Evolutionary conservation across 2,329 filamentous ascomycete species (phyloP), one percentile per base, ranked within the genome.

Genomic region (Daldinia sp.): DNA sequence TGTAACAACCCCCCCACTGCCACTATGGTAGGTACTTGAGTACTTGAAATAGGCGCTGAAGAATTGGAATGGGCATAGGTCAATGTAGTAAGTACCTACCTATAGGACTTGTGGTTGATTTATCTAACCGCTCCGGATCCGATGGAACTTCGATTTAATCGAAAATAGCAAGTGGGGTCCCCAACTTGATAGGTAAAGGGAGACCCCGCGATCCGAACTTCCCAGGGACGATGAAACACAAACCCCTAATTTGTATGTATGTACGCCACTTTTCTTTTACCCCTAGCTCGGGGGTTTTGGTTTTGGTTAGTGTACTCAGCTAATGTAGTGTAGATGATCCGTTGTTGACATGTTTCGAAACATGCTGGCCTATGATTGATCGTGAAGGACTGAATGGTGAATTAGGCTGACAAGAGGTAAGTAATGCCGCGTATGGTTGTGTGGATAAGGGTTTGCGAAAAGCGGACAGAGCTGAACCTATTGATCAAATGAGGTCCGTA

Each of bases 201-300:
- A 25, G 25, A 50, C 50, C 64, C 64, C 61, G 52, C 61, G 45
- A 58, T 56, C 53, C 53, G 58, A 45, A 29, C 35, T 52, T 55
- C 53, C 50, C 19, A 61, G 60, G 21, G 60, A 27, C 34, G 60
- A 66, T 67, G 61, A 67, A 64, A 67, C 64, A 63, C 39, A 30
- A 54, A 41, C 50, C 61, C 57, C 50, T 58, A 29, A 29, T 48
- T 7, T 32, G 11, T n/a, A 11, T 11, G 11, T 32, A 32, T 32
- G 11, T 11, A 32, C 11, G 5, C 35, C 3, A 7, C 23, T 51
- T 37, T 43, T 52, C 35, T 50, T 8, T 27, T 23, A 10, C 17
- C 21, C 50, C 58, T 27, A 19, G 50, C 27, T 64, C 53, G 61
- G 51, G 64, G 52, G 55, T 23, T 43, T n/a, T n/a, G n/a, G n/a